A percentile compares a stretch with the other conserved stretches of the same genome.
Conservation (phyloP, 768 basidiomycete species). For the Leccinum fibrillosum region DNA sequence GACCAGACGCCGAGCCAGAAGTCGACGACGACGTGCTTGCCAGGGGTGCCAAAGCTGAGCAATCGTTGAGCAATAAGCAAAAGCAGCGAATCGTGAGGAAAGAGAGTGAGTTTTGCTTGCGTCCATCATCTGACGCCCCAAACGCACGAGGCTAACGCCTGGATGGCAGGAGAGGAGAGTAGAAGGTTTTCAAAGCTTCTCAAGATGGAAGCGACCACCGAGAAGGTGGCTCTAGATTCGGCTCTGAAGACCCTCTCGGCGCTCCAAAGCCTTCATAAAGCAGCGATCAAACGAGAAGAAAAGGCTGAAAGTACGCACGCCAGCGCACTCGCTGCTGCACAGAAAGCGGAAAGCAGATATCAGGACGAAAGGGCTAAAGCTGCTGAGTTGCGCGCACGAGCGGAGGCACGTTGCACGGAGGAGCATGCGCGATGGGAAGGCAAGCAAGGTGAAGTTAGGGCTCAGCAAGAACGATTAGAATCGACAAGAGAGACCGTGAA, state of each 20-base stretch:
- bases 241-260: constrained; percentile 64
- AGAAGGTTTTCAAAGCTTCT: constrained; percentile 67
- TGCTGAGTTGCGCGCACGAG: constrained; percentile 46
- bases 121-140: neutral
- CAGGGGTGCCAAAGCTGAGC: constrained; percentile 48
- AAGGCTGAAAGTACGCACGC: constrained; percentile 52
- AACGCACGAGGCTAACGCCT: neutral
- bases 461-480: constrained; percentile 48
- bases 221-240: constrained; percentile 57
- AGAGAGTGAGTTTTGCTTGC: constrained; percentile 41
- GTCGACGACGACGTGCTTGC: constrained; percentile 38
- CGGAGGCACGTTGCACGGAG: constrained; percentile 44
- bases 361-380: constrained; percentile 59
- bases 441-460: constrained; percentile 44
- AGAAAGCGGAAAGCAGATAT: constrained; percentile 61
- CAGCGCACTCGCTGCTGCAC: constrained; percentile 52
- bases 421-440: constrained; percentile 60
- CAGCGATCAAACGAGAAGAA: constrained; percentile 62
- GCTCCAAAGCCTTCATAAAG: constrained; percentile 69
- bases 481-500: constrained; percentile 49
- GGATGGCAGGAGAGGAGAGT: constrained; percentile 49
- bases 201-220: constrained; percentile 63
- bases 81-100: constrained; percentile 47
- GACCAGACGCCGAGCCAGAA: constrained; percentile 42
- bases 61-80: constrained; percentile 46